Percentiles rank a stretch among this genome's conserved stretches.
These are phyloP conservation scores for Rachicladosporium sp. DNA, from an alignment of 2,329 filamentous ascomycete species.

Conservation along the genomic window DNA sequence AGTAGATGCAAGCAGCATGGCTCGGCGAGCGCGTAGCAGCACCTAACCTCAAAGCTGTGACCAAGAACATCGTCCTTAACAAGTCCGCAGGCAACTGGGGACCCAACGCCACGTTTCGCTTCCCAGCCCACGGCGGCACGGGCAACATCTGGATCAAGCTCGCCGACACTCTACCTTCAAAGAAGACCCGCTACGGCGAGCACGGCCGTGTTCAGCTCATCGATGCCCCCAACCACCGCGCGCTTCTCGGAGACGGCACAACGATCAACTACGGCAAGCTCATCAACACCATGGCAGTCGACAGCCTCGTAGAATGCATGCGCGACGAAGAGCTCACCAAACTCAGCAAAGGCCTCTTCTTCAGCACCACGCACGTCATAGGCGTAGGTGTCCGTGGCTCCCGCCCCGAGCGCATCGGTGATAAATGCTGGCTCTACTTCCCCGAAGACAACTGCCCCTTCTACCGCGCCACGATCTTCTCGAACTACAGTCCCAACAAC, in stretches of 20 bases:
- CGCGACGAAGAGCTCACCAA: slow-evolving; percentile 71
- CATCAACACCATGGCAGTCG: slow-evolving; percentile 91
- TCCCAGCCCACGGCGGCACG: slow-evolving; percentile 88
- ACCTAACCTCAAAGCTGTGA: slow-evolving; percentile 86
- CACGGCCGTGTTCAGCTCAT: slow-evolving; percentile 75
- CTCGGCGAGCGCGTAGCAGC: slow-evolving; percentile 96
- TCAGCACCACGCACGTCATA: slow-evolving; percentile 93
- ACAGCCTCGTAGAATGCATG: slow-evolving; percentile 77
- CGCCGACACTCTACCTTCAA: slow-evolving; percentile 78
- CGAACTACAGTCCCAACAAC: slow-evolving; percentile 99
- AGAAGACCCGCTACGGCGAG: slow-evolving; percentile 85
- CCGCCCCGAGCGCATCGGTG: slow-evolving; percentile 89
- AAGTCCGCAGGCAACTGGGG: slow-evolving; percentile 97
- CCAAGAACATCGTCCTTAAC: slow-evolving; percentile 87
- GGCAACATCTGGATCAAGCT: slow-evolving; percentile 99
- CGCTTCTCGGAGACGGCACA: slow-evolving; percentile 71
- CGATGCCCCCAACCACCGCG: slow-evolving; percentile 72
- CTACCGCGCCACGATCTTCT: slow-evolving; percentile 99
- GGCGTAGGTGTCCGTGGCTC: slow-evolving; percentile 87
- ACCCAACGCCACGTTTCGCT: slow-evolving; percentile 95
- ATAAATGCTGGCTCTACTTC: slow-evolving; percentile 99
- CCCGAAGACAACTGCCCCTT: slow-evolving; percentile 97
- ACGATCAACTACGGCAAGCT: slow-evolving; percentile 86
- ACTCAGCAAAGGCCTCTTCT: slow-evolving; percentile 85
- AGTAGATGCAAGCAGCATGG: slow-evolving; percentile 98